A percentile compares a stretch with the other conserved stretches of the same genome.
Conservation (phyloP, 768 basidiomycete genomes). For the Gloeopeniophorella convolvens region DNA sequence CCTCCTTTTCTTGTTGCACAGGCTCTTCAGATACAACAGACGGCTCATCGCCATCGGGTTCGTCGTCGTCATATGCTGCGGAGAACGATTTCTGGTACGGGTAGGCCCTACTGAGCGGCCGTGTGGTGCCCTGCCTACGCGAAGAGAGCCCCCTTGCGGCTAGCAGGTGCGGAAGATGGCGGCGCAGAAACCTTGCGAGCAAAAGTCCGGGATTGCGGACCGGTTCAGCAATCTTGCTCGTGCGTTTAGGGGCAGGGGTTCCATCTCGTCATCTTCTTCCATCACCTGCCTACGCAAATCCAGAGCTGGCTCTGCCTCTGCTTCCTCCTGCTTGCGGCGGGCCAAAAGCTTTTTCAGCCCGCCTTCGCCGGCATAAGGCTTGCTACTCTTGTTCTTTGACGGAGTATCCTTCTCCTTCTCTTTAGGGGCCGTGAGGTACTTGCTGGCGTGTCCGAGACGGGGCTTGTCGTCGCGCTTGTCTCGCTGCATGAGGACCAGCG, state of each 20-base stretch:
- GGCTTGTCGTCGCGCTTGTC: conserved; percentile 42
- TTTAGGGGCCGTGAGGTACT: conserved; percentile 25
- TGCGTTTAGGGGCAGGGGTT: conserved; percentile 16
- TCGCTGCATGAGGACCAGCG: conserved; percentile 52
- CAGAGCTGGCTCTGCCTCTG: conserved; percentile 36
- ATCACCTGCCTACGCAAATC: conserved; percentile 30
- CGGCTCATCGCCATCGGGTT: conserved; percentile 30
- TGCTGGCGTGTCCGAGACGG: conserved; percentile 36
- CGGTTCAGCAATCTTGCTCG: conserved; percentile 23
- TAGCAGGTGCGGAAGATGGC: conserved; percentile 2
- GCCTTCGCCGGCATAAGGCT: conserved; percentile 74
- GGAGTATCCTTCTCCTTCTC: conserved; percentile 25
- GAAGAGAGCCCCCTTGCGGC: conserved; percentile 8
- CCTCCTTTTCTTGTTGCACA: conserved; percentile 36
- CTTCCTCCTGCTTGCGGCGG: conserved; percentile 50
- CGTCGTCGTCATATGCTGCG: conserved; percentile 51
- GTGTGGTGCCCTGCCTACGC: not conserved
- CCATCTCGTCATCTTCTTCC: conserved; percentile 28
- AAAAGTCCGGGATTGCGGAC: conserved; percentile 22
- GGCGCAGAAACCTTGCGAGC: conserved; percentile 29
- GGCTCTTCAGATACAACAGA: conserved; percentile 33
- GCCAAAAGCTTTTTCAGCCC: conserved; percentile 74
- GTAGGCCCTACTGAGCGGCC: conserved; percentile 33
- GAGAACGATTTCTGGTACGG: conserved; percentile 54
- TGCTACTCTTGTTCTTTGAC: conserved; percentile 35